Evolutionary conservation across 768 basidiomycete genomes (phyloP).

Genomic region (Tulasnella sp.): DNA sequence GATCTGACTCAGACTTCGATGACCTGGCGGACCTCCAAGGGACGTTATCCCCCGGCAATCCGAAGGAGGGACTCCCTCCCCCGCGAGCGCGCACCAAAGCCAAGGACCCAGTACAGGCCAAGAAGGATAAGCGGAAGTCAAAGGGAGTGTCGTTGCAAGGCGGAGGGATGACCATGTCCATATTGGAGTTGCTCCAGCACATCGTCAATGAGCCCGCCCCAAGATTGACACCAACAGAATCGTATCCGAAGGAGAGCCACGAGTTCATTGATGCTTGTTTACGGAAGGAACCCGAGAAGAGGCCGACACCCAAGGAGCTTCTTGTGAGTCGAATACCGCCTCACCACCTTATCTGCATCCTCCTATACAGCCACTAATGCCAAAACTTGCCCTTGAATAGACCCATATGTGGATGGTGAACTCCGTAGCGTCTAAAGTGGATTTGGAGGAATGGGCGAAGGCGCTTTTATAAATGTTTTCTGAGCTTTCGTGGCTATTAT

Average conservation of each 20-base stretch:
- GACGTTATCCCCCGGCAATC: slow-evolving; percentile 55
- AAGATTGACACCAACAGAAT: slow-evolving; percentile 61
- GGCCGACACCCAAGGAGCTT: slow-evolving; percentile 82
- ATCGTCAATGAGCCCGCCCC: slow-evolving; percentile 99
- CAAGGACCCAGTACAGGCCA: slow-evolving; percentile 32
- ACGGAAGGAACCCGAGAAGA: slow-evolving; percentile 74
- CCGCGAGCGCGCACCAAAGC: slow-evolving; percentile 25
- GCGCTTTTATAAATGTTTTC: slow-evolving; percentile 10
- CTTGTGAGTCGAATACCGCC: slow-evolving; percentile 40
- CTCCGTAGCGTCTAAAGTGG: slow-evolving; percentile 48
- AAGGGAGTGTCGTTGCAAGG: slow-evolving; percentile 90
- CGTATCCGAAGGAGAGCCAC: slow-evolving; percentile 64
- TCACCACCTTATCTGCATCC: background rate
- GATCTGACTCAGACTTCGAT: slow-evolving; percentile 49
- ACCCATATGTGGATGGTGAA: slow-evolving; percentile 65
- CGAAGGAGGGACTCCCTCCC: slow-evolving; percentile 14
- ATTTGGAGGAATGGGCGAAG: slow-evolving; percentile 66
- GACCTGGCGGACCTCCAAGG: slow-evolving; percentile 47
- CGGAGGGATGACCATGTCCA: slow-evolving; percentile 95
- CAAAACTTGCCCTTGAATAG: slow-evolving; percentile 30
- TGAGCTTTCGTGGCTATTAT: background rate
- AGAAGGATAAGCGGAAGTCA: slow-evolving; percentile 78
- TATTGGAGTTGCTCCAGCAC: slow-evolving; percentile 90
- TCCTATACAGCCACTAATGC: background rate
- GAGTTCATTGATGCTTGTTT: slow-evolving; percentile 84